Evolutionary conservation across 1,284 basidiomycete species (phyloP).

Genomic region (Trametes pubescens): DNA sequence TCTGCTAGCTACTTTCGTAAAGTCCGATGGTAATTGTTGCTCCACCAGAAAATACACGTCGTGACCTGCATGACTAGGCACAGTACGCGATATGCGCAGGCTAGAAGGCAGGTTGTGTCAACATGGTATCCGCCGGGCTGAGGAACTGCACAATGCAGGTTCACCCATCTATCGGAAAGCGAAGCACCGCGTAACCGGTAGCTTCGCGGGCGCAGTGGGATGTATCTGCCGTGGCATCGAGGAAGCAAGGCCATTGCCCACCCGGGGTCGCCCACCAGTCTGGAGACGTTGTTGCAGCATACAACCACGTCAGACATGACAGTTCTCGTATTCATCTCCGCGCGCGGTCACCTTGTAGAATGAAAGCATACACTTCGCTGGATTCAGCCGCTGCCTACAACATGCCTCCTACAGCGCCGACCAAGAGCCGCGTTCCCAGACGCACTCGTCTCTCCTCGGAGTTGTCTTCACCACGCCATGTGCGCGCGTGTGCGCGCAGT

Average conservation of each 20-base stretch:
- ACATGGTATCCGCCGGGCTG: neutral
- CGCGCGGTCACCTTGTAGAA: conserved; percentile 7
- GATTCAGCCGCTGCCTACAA: conserved; percentile 44
- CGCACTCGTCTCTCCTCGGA: conserved; percentile 70
- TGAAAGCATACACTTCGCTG: conserved; percentile 2
- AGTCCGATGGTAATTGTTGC: neutral
- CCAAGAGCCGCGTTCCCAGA: conserved; percentile 71
- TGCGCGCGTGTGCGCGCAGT: conserved; percentile 54
- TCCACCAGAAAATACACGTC: neutral
- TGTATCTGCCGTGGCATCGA: conserved; percentile 5
- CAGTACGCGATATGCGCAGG: neutral
- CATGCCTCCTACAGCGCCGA: conserved; percentile 74
- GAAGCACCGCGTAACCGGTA: conserved; percentile 3
- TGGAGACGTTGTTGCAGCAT: neutral
- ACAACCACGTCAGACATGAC: conserved; percentile 6
- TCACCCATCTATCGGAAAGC: neutral
- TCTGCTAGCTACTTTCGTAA: neutral
- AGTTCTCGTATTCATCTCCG: conserved; percentile 22
- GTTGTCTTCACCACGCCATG: conserved; percentile 60
- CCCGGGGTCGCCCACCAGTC: neutral
- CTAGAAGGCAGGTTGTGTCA: neutral
- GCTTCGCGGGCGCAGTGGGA: conserved; percentile 8
- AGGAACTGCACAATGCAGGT: neutral
- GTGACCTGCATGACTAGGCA: neutral
- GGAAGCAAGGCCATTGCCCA: neutral